Evolutionary conservation across 495 filamentous ascomycete species (phyloP).

Genomic region (Oleoguttula mirabilis): DNA sequence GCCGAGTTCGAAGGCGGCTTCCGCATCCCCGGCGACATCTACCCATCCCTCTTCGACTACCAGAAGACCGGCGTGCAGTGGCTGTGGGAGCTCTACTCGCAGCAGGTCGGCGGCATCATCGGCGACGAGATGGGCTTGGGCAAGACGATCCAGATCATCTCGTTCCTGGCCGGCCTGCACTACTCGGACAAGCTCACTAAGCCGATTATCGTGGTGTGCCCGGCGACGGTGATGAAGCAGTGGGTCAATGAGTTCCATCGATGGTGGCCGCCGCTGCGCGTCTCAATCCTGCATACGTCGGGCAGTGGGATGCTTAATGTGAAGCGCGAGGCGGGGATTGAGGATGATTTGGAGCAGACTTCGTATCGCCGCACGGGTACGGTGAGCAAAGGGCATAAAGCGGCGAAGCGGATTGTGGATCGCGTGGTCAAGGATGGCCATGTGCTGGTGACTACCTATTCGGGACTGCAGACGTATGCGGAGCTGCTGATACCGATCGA

Average conservation of each 20-base stretch:
- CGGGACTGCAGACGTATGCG: slow-evolving; percentile 77
- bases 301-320: slow-evolving; percentile 92
- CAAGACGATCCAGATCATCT: slow-evolving; percentile 89
- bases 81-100: slow-evolving; percentile 85
- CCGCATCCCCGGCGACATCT: slow-evolving; percentile 80
- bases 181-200: slow-evolving; percentile 74
- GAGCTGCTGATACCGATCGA: slow-evolving; percentile 64
- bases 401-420: slow-evolving; percentile 66
- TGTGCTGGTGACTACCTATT: slow-evolving; percentile 88
- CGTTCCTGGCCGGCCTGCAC: slow-evolving; percentile 81
- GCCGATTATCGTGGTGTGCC: slow-evolving; percentile 79
- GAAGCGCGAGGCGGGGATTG: slow-evolving; percentile 53
- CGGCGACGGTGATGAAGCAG: slow-evolving; percentile 86
- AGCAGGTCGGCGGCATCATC: slow-evolving; percentile 84
- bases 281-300: slow-evolving; percentile 87
- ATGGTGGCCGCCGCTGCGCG: slow-evolving; percentile 93
- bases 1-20: slow-evolving; percentile 60
- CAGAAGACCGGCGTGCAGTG: slow-evolving; percentile 93
- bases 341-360: slow-evolving; percentile 48
- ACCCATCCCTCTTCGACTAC: slow-evolving; percentile 81
- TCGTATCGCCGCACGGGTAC: slow-evolving; percentile 31
- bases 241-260: slow-evolving; percentile 97
- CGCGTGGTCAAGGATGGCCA: slow-evolving; percentile 78
- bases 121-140: slow-evolving; percentile 98
- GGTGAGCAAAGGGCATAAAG: slow-evolving; percentile 42